A percentile compares a stretch with the other conserved stretches of the same genome.
Conservation (phyloP, 1,139 yeast species). For the Hyphopichia khmerensis region DNA sequence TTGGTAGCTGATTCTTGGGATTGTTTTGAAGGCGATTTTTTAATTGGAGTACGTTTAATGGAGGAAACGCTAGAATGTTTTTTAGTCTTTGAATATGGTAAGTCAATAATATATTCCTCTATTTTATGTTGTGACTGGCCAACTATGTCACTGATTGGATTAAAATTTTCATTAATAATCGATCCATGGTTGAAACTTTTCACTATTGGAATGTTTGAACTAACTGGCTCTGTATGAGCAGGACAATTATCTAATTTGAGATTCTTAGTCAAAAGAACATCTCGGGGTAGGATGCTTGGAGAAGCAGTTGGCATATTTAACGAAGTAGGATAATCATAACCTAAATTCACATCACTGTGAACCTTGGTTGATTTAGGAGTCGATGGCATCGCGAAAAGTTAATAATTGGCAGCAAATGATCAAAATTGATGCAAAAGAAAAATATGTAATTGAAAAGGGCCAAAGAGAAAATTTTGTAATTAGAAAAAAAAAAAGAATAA, state of each 20-base stretch:
- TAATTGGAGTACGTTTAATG: conserved; percentile 1
- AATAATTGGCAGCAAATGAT: not conserved
- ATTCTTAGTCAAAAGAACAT: conserved; percentile 20
- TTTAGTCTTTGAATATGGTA: conserved; percentile 12
- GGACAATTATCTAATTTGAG: conserved; percentile 19
- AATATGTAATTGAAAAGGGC: too few relatives aligned
- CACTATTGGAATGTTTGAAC: conserved; percentile 8
- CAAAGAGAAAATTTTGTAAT: too few relatives aligned
- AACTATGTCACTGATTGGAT: conserved; percentile 31
- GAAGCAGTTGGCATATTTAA: conserved; percentile 11
- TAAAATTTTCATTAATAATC: conserved; percentile 12
- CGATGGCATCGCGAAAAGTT: not conserved
- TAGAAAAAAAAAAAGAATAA: too few relatives aligned
- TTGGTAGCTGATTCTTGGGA: conserved; percentile 6
- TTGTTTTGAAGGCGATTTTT: conserved; percentile 1
- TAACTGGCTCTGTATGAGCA: conserved; percentile 10
- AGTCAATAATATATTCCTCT: conserved; percentile 15
- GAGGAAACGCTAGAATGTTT: conserved; percentile 1
- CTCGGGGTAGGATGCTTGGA: conserved; percentile 12
- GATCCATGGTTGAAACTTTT: not conserved
- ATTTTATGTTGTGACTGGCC: conserved; percentile 19
- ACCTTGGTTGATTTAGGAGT: not conserved
- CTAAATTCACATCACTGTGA: conserved; percentile 7
- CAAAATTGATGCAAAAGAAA: not conserved
- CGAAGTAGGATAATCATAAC: conserved; percentile 22